Evolutionary conservation across 2,329 filamentous ascomycete species (phyloP).

Genomic region (Talaromyces sp.): DNA sequence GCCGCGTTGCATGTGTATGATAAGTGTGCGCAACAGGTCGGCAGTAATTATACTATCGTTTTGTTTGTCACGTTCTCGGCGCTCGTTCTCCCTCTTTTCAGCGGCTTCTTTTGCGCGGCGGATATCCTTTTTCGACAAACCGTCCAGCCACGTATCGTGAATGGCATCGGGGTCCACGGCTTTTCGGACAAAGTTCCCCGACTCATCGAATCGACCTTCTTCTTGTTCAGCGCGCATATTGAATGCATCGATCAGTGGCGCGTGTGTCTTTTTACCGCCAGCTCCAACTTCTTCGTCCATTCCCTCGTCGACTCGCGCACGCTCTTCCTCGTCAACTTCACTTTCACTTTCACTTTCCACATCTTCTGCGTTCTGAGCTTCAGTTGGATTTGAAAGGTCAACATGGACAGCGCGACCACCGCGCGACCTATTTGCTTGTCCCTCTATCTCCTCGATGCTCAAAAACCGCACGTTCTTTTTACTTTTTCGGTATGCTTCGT

Average conservation of each 20-base stretch:
- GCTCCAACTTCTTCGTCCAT: conserved; percentile 87
- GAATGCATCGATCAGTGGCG: conserved; percentile 92
- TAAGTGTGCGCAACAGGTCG: conserved; percentile 71
- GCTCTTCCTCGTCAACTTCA: conserved; percentile 62
- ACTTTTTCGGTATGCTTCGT: conserved; percentile 55
- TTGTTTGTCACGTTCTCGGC: conserved; percentile 65
- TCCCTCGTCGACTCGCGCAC: conserved; percentile 69
- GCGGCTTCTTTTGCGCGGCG: conserved; percentile 81
- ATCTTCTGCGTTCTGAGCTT: conserved; percentile 45
- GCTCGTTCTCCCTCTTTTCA: conserved; percentile 76
- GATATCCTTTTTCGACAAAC: conserved; percentile 91
- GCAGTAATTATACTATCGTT: conserved; percentile 72
- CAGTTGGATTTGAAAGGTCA: conserved; percentile 51
- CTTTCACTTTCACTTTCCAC: conserved; percentile 55
- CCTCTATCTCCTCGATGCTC: conserved; percentile 66
- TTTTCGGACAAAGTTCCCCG: conserved; percentile 88
- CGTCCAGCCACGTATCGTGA: conserved; percentile 90
- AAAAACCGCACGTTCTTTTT: conserved; percentile 61
- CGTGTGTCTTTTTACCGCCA: conserved; percentile 86
- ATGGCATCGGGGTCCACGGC: conserved; percentile 83
- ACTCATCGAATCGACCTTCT: conserved; percentile 86
- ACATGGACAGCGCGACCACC: conserved; percentile 65
- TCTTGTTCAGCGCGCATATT: conserved; percentile 89
- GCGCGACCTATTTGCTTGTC: conserved; percentile 71
- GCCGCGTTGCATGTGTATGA: conserved; percentile 68